Evolutionary conservation across 2,329 filamentous ascomycete species (phyloP).

Genomic region (Pseudocercospora vitis): DNA sequence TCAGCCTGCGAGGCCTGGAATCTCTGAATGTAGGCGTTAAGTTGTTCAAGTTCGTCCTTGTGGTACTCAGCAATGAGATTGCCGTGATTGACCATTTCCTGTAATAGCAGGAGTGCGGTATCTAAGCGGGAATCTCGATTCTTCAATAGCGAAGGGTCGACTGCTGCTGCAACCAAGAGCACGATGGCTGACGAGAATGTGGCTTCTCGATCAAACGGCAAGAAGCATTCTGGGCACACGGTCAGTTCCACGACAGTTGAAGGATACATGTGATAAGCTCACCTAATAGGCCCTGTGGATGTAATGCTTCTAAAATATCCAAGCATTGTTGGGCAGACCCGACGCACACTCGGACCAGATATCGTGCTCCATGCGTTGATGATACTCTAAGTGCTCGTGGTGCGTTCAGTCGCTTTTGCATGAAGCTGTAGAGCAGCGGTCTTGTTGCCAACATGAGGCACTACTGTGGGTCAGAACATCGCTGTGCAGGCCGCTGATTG

Average conservation of each 20-base stretch:
- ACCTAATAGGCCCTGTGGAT: slow-evolving; percentile 17
- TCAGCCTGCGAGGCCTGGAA: background rate
- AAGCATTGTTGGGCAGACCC: slow-evolving; percentile 17
- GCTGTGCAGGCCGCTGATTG: background rate
- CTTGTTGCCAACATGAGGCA: slow-evolving; percentile 19
- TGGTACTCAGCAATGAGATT: slow-evolving; percentile 27
- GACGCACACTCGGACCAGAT: slow-evolving; percentile 14
- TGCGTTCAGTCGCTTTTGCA: slow-evolving; percentile 14
- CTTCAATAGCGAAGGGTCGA: slow-evolving; percentile 25
- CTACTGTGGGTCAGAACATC: background rate
- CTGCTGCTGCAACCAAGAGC: slow-evolving; percentile 22
- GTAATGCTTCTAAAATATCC: slow-evolving; percentile 18
- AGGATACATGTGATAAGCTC: background rate
- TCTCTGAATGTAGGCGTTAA: slow-evolving; percentile 12
- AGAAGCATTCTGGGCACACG: slow-evolving; percentile 20
- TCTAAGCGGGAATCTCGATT: slow-evolving; percentile 16
- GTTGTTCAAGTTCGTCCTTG: slow-evolving; percentile 25
- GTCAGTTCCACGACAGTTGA: background rate
- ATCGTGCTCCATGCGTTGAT: slow-evolving; percentile 16
- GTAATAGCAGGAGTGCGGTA: slow-evolving; percentile 21
- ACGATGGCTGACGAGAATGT: slow-evolving; percentile 26
- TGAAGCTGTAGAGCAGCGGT: slow-evolving; percentile 14
- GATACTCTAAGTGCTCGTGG: slow-evolving; percentile 12
- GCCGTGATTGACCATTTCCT: slow-evolving; percentile 27
- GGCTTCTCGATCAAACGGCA: slow-evolving; percentile 29